Evolutionary conservation across 345 rosid species (phyloP).

Genomic region (Eucalyptus sp.): DNA sequence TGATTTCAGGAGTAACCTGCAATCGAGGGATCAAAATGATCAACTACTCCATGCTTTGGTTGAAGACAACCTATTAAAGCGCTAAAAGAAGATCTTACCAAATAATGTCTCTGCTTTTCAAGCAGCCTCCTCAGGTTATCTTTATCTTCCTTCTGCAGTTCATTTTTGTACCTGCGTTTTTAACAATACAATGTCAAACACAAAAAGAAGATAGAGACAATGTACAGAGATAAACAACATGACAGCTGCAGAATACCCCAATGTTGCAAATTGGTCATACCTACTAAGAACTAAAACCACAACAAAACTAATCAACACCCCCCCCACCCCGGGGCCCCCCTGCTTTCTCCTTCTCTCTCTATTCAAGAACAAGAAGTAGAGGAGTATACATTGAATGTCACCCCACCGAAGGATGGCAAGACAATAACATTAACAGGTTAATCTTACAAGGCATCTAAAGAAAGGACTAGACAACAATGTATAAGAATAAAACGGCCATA

Average conservation of each 20-base stretch:
- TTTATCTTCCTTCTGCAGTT: slow-evolving; percentile 71
- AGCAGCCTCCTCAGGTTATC: slow-evolving; percentile 53
- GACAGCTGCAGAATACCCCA: not conserved
- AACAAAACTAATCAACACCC: not conserved
- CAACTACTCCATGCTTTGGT: not conserved
- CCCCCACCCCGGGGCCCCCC: not conserved
- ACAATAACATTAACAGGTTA: not conserved
- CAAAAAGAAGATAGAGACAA: not conserved
- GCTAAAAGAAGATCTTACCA: slow-evolving; percentile 31
- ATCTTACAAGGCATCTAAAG: not conserved
- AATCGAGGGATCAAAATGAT: not conserved
- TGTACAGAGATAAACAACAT: not conserved
- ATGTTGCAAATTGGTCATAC: not conserved
- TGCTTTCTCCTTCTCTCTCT: no score
- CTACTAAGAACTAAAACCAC: not conserved
- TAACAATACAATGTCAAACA: not conserved
- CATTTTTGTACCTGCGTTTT: slow-evolving; percentile 66
- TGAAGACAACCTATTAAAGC: not conserved
- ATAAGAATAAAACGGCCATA: not conserved
- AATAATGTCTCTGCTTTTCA: slow-evolving; percentile 56
- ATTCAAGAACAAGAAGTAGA: not conserved
- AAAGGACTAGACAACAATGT: not conserved
- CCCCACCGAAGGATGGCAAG: not conserved
- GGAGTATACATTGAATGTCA: not conserved
- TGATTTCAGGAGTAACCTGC: slow-evolving; percentile 82